phyloP scores from a whole-genome alignment of 148 eudicot genomes.

The Rhododendron simsii region DNA sequence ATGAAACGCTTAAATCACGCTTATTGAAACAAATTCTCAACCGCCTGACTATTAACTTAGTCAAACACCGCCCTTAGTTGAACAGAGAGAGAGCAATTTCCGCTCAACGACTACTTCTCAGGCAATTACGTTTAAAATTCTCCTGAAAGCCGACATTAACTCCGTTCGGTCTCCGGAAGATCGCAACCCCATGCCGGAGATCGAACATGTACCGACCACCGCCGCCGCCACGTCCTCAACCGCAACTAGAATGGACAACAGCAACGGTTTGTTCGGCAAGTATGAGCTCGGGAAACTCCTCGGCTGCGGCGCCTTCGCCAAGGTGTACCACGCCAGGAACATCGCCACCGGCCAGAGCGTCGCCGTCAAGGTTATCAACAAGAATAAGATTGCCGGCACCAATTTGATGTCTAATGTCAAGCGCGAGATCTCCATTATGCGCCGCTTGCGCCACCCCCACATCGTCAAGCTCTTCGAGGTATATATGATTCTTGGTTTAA shows the following conservation, averaged over 20 bases:
- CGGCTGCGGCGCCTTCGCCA: conserved; percentile 73
- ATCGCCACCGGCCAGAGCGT: conserved; percentile 55
- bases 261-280: conserved; percentile 38
- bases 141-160: neutral
- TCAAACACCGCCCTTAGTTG: neutral
- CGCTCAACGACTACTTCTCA: neutral
- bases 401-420: conserved; percentile 37
- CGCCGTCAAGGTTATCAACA: conserved; percentile 55
- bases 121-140: neutral
- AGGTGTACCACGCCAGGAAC: conserved; percentile 65
- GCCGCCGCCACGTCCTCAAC: neutral
- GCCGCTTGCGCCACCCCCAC: conserved; percentile 49
- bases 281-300: conserved; percentile 63
- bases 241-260: neutral
- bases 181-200: conserved; percentile 20
- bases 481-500: neutral
- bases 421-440: conserved; percentile 66
- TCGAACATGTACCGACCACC: conserved; percentile 1
- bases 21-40: neutral
- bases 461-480: conserved; percentile 58
- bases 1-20: neutral
- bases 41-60: neutral
- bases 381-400: conserved; percentile 31
- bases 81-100: neutral
- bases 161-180: conserved; percentile 21